Evolutionary conservation across 306 rosid genomes (phyloP).

Genomic region (Trifolium fragiferum): DNA sequence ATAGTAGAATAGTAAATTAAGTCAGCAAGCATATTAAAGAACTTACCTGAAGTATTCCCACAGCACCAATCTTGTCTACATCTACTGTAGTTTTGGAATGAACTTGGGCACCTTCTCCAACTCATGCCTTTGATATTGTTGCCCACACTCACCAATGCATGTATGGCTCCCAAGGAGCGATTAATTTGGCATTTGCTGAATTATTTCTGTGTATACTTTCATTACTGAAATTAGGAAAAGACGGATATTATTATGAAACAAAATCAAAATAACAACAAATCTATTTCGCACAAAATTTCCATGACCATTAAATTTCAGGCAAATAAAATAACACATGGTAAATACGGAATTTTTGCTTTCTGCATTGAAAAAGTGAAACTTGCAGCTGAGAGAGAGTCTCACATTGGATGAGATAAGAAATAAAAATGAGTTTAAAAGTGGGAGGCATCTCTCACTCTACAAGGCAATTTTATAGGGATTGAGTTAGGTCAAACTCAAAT

Average conservation of each 20-base stretch:
- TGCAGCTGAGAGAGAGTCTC: background rate
- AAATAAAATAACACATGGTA: background rate
- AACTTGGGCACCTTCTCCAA: background rate
- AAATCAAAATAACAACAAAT: background rate
- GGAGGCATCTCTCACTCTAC: too few relatives aligned
- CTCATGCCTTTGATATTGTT: background rate
- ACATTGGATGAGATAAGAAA: background rate
- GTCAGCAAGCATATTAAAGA: background rate
- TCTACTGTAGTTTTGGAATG: background rate
- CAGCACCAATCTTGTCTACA: slow-evolving; percentile 82
- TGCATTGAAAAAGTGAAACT: background rate
- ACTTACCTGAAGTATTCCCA: slow-evolving; percentile 83
- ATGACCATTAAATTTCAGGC: background rate
- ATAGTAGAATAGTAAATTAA: slow-evolving; percentile 8
- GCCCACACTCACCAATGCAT: background rate
- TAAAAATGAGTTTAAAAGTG: background rate
- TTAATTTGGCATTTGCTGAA: background rate
- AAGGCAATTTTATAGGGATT: background rate
- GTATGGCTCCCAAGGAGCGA: background rate
- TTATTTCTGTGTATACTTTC: background rate
- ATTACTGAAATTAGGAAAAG: slow-evolving; percentile 8
- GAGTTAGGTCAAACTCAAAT: background rate
- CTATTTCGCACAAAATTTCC: background rate
- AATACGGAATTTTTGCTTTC: background rate
- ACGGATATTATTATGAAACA: background rate